Evolutionary conservation across 768 basidiomycete species (phyloP).

Genomic region (Sporobolomyces roseus): DNA sequence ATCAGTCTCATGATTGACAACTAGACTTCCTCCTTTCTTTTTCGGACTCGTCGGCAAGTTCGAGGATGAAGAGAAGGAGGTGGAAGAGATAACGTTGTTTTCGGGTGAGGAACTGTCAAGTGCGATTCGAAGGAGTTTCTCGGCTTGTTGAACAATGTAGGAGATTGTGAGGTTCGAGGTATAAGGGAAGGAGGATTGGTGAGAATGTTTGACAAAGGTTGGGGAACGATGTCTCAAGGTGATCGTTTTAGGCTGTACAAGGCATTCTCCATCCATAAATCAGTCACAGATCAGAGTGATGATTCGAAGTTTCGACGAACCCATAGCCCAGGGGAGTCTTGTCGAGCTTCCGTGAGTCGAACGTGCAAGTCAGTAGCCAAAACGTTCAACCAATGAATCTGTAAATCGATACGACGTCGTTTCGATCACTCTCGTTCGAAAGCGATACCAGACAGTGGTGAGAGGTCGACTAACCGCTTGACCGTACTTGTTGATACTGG

Average conservation of each 20-base stretch:
- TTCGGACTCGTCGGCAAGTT: no score
- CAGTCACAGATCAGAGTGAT: no score
- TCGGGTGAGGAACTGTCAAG: constrained; percentile 49
- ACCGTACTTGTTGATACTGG: constrained; percentile 64
- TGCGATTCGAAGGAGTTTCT: constrained; percentile 81
- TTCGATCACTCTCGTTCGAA: no score
- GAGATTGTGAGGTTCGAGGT: constrained; percentile 69
- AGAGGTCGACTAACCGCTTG: constrained; percentile 56
- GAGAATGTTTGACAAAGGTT: constrained; percentile 63
- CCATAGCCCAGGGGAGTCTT: constrained; percentile 58
- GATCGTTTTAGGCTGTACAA: constrained; percentile 80
- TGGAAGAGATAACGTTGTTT: constrained; percentile 43
- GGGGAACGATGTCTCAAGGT: constrained; percentile 74
- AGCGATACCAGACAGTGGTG: neutral
- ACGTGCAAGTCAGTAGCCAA: constrained; percentile 85
- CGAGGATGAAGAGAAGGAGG: no score
- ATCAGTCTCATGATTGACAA: constrained; percentile 35
- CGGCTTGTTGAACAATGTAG: constrained; percentile 66
- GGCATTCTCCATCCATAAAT: no score
- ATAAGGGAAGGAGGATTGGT: constrained; percentile 84
- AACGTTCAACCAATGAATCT: constrained; percentile 79
- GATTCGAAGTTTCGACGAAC: constrained; percentile 19
- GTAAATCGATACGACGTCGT: no score
- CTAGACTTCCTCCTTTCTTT: constrained; percentile 33
- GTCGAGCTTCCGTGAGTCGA: constrained; percentile 74